Evolutionary conservation across 1,284 basidiomycete species (phyloP).

Genomic region (Rhodotorula glutinis): DNA sequence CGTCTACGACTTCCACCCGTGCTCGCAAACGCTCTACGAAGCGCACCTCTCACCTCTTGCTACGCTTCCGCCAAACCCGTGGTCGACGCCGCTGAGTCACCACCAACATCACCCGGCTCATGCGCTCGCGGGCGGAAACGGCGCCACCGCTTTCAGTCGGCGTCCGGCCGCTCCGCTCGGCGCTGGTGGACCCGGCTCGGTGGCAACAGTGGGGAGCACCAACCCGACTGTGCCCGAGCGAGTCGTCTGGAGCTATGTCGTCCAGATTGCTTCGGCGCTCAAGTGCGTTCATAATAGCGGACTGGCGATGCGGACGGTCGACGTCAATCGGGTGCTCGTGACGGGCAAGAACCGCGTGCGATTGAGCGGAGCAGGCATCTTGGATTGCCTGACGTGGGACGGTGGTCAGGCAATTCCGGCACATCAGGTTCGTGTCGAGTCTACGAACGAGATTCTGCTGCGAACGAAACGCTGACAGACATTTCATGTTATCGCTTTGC

Average conservation of each 20-base stretch:
- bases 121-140: slow-evolving; percentile 6
- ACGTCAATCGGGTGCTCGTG: slow-evolving; percentile 81
- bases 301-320: slow-evolving; percentile 76
- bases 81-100: slow-evolving; percentile 36
- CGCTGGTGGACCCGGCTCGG: slow-evolving; percentile 32
- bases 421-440: slow-evolving; percentile 55
- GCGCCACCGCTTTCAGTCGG: slow-evolving; percentile 54
- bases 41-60: slow-evolving; percentile 55
- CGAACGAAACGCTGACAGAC: too few species aligned
- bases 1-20: slow-evolving; percentile 86
- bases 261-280: slow-evolving; percentile 84
- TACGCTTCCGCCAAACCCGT: slow-evolving; percentile 46
- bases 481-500: too few species aligned
- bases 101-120: slow-evolving; percentile 12
- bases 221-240: slow-evolving; percentile 62
- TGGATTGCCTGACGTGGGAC: slow-evolving; percentile 79
- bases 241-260: slow-evolving; percentile 89
- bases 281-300: slow-evolving; percentile 79
- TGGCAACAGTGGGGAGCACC: background rate
- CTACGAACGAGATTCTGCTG: too few species aligned
- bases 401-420: slow-evolving; percentile 59
- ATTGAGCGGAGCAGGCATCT: slow-evolving; percentile 68
- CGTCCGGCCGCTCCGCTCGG: slow-evolving; percentile 49
- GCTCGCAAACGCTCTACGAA: slow-evolving; percentile 77
- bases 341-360: slow-evolving; percentile 81